Base-by-base conservation (phyloP, 2,329 filamentous ascomycete genomes). In the Clonostachys rosea region DNA sequence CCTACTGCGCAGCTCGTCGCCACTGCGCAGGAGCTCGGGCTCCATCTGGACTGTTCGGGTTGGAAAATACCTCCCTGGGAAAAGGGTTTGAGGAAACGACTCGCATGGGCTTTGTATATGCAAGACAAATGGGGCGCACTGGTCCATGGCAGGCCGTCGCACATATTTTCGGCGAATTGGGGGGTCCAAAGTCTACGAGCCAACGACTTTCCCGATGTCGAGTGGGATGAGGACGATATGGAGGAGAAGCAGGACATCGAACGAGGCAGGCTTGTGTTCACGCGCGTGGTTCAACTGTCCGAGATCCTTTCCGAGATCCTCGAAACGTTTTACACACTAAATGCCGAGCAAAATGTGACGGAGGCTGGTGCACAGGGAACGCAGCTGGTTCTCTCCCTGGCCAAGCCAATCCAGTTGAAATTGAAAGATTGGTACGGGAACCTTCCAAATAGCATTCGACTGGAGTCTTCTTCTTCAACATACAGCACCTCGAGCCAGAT, bases 51-150 rank as follows among this genome's bases (percentile, higher is more conserved):
- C 66, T 95, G 90, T 68, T 82, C 86, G 6, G 75, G 76, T 45
- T 96, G 91, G 91, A 89, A 89, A 51, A 92, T 96, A 46, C 89
- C 91, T 30, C 76, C 78, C 0, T 96, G 91, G 90, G 91, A 96
- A 64, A 86, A 87, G 56, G 87, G 89, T 0, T 65, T 96, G 49
- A 79, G 91, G 50, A 94, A 92, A 63, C 81, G 91, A 43, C 78
- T 96, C 40, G 90, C 89, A 1, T 96, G 91, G 91, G 91, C 89
- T 3, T 67, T 95, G 44, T 95, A 94, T 63, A 92, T 95, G 86
- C 90, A 96, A 67, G 91, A 96, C 66, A 95, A 79, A 65, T 95
- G 91, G 91, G 89, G 87, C 14, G 85, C 90, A 3, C 73, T 95
- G 17, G 84, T 94, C 20, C 88, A 95, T 59, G 90, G 90, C 42